Base-by-base conservation (phyloP, 208 protist species). In the Paratrypanosoma confusum region DNA sequence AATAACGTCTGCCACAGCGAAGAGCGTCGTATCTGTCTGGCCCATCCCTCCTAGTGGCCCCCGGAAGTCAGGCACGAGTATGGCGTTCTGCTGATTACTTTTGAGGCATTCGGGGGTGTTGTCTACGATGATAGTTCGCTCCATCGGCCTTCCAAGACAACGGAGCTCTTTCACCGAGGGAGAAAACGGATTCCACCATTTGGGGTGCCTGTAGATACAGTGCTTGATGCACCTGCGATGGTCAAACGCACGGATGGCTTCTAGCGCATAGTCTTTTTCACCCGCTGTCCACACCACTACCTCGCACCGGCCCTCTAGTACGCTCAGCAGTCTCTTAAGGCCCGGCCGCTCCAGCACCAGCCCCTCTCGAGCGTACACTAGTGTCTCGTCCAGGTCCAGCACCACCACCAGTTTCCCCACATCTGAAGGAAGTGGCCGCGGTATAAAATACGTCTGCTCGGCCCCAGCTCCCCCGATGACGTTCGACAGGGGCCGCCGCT, bases 271-370 rank as follows among this genome's bases (percentile, higher is more conserved):
- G 35, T 83, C 71, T 13, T 80, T 64, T 53, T 90, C 81, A 29
- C 85, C 81, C 8, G 85, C 85, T 23, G 85, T 94, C 81, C 85
- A 94, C 13, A 94, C 79, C 53, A 94, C 82, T 13, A 90, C 76
- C 60, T 94, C 85, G 42, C 80, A 89, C 45, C 85, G 55, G 23
- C 85, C 57, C 48, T 73, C 72, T 32, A 94, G 81, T 27, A 65
- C 62, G 23, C 60, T 53, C 18, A 94, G 66, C 2, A 91, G 56
- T 29, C 90, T 73, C 18, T 71, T 69, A 8, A 90, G 50, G 39
- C 84, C 81, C 4, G 81, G 71, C 10, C 85, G 73, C 20, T 79
- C 71, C 49, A 90, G 89, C 20, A 94, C 65, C 3, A 79, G 81
- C 20, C 85, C 85, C 20, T 91, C 74, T 11, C 85, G 70, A 5